Percentiles rank a stretch among this genome's conserved stretches.
Evolutionary conservation across 2,329 filamentous ascomycete genomes (phyloP).

Genomic region (Sclerotinia sclerotiorum): DNA sequence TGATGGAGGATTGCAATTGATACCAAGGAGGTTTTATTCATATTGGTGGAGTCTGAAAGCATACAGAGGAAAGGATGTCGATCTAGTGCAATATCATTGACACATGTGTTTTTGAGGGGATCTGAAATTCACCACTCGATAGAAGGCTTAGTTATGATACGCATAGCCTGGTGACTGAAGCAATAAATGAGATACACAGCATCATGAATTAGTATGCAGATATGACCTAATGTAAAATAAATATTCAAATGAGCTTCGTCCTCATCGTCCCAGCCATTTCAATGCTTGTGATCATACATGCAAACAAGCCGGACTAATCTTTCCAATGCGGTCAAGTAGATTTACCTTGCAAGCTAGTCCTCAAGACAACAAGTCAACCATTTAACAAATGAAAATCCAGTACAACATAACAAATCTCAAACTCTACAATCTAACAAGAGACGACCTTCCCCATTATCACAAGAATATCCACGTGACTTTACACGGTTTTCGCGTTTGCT

Average conservation of each 20-base stretch:
- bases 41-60: constrained; percentile 8
- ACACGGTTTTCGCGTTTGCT: constrained; percentile 18
- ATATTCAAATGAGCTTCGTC: neutral
- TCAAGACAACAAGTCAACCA: neutral
- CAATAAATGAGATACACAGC: neutral
- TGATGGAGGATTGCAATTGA: constrained; percentile 11
- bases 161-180: constrained; percentile 13
- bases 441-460: neutral
- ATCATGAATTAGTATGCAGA: neutral
- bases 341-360: neutral
- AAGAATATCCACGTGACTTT: neutral
- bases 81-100: constrained; percentile 1
- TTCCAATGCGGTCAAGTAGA: neutral
- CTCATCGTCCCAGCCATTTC: neutral
- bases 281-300: neutral
- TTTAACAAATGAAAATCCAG: neutral
- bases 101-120: neutral
- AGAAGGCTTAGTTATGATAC: constrained; percentile 11
- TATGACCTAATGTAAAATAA: neutral
- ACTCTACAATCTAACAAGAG: neutral
- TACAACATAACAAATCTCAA: neutral
- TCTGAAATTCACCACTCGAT: constrained; percentile 31
- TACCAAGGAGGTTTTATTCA: constrained; percentile 21
- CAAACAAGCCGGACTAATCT: neutral
- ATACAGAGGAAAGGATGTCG: neutral